A percentile compares a stretch with the other conserved stretches of the same genome.
Conservation (phyloP, 2,329 filamentous ascomycete genomes). For the Venturia nashicola region DNA sequence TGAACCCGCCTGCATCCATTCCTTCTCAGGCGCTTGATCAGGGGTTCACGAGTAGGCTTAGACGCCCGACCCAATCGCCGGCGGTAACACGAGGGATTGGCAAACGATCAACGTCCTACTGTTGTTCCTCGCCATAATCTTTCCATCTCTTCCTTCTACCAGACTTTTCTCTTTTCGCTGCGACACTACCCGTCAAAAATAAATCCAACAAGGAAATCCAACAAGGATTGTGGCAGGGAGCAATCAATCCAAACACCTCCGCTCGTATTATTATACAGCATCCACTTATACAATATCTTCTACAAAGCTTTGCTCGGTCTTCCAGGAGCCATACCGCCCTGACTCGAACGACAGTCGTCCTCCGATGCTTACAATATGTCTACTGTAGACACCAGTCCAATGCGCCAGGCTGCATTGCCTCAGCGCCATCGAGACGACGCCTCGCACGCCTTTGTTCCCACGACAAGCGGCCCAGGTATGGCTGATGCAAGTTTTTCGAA, state of each 20-base stretch:
- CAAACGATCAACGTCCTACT: not conserved
- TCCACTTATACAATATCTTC: not conserved
- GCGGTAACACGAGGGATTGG: not conserved
- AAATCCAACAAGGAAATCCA: not conserved
- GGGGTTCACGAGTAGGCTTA: not conserved
- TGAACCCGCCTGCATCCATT: not conserved
- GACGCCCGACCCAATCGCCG: not conserved
- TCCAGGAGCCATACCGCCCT: not conserved
- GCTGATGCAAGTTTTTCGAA: not conserved
- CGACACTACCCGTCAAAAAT: not conserved
- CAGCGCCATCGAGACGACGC: not conserved
- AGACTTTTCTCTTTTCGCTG: not conserved
- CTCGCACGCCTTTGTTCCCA: not conserved
- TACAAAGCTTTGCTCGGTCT: not conserved
- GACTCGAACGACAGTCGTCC: not conserved
- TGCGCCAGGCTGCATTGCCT: conserved; percentile 1
- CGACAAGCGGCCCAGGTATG: not conserved
- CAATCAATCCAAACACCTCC: not conserved
- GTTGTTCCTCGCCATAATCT: not conserved
- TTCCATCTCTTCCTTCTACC: not conserved
- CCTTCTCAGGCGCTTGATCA: not conserved
- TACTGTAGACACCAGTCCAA: not conserved
- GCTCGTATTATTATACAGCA: not conserved
- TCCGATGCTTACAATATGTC: not conserved
- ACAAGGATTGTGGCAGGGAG: not conserved